These are phyloP conservation scores for Coniferiporia sulphurascens DNA, from an alignment of 1,284 basidiomycete genomes.

Conservation along the genomic window DNA sequence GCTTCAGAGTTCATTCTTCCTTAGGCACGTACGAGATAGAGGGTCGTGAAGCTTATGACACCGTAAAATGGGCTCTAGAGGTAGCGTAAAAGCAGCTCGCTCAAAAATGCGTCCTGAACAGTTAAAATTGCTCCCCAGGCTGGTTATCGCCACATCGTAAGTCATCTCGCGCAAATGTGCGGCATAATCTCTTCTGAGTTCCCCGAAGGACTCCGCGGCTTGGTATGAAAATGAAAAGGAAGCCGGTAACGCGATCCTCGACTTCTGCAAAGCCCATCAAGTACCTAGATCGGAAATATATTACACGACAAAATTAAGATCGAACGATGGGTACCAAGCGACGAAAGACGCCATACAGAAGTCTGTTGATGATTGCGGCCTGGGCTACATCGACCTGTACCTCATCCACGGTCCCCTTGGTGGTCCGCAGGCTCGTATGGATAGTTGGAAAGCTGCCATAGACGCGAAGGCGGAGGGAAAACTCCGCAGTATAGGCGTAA, in stretches of 20 bases:
- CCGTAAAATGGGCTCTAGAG: slow-evolving; percentile 60
- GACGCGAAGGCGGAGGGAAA: slow-evolving; percentile 42
- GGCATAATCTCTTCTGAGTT: slow-evolving; percentile 19
- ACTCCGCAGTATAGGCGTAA: slow-evolving; percentile 48
- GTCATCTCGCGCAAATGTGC: slow-evolving; percentile 23
- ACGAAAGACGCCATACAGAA: slow-evolving; percentile 46
- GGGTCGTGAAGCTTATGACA: slow-evolving; percentile 49
- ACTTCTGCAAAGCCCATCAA: slow-evolving; percentile 44
- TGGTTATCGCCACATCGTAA: slow-evolving; percentile 63
- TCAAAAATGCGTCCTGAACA: no score
- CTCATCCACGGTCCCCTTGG: slow-evolving; percentile 47
- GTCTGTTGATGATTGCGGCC: slow-evolving; percentile 48
- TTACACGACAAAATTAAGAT: slow-evolving; percentile 66
- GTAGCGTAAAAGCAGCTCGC: slow-evolving; percentile 25
- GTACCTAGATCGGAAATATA: slow-evolving; percentile 55
- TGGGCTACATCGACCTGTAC: slow-evolving; percentile 50
- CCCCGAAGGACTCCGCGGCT: slow-evolving; percentile 44
- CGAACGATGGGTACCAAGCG: slow-evolving; percentile 48
- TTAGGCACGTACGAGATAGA: slow-evolving; percentile 65
- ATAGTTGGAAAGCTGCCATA: slow-evolving; percentile 38
- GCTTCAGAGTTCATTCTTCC: slow-evolving; percentile 14
- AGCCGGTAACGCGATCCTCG: slow-evolving; percentile 54
- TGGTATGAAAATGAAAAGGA: slow-evolving; percentile 72
- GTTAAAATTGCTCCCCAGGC: slow-evolving; percentile 31
- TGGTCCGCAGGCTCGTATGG: slow-evolving; percentile 35